phyloP scores from a whole-genome alignment of 1,284 basidiomycete genomes.

The Sphagnurus paluster region DNA sequence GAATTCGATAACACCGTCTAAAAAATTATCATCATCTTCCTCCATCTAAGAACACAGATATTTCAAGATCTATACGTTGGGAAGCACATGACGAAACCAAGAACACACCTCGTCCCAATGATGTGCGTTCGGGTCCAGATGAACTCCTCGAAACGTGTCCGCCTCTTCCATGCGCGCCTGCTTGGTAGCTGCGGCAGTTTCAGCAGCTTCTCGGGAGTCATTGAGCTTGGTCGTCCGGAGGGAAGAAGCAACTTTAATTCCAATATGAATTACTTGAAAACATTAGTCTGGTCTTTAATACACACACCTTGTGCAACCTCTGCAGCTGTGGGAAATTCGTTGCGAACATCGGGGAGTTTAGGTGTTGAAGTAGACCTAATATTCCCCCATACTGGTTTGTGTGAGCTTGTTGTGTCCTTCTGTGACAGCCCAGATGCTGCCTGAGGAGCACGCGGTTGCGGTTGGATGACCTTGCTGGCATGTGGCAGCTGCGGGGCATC shows the following conservation, averaged over 20 bases:
- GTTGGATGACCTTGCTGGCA: constrained; percentile 67
- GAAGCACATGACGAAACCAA: background rate
- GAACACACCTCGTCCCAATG: constrained; percentile 92
- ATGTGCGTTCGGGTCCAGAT: constrained; percentile 88
- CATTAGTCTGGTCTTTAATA: constrained; percentile 3
- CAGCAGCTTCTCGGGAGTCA: constrained; percentile 34
- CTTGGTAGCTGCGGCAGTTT: constrained; percentile 48
- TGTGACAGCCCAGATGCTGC: constrained; percentile 37
- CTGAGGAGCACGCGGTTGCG: constrained; percentile 52
- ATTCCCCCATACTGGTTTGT: constrained; percentile 67
- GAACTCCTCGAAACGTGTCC: constrained; percentile 91
- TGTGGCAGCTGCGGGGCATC: constrained; percentile 52
- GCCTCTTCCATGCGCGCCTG: constrained; percentile 70
- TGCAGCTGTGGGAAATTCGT: constrained; percentile 89
- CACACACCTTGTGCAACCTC: constrained; percentile 81
- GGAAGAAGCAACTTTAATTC: constrained; percentile 28
- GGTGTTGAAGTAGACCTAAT: constrained; percentile 39
- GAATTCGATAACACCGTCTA: constrained; percentile 90
- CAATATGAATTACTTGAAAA: constrained; percentile 18
- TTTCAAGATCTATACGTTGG: background rate
- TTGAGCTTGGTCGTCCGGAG: constrained; percentile 36
- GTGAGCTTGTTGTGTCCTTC: constrained; percentile 38
- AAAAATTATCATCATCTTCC: constrained; percentile 89
- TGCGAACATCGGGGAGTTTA: constrained; percentile 39
- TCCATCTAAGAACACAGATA: constrained; percentile 55